These are phyloP conservation scores for Groenewaldozyma tartarivorans DNA, from an alignment of 805 yeast genomes.

Conservation along the genomic window DNA sequence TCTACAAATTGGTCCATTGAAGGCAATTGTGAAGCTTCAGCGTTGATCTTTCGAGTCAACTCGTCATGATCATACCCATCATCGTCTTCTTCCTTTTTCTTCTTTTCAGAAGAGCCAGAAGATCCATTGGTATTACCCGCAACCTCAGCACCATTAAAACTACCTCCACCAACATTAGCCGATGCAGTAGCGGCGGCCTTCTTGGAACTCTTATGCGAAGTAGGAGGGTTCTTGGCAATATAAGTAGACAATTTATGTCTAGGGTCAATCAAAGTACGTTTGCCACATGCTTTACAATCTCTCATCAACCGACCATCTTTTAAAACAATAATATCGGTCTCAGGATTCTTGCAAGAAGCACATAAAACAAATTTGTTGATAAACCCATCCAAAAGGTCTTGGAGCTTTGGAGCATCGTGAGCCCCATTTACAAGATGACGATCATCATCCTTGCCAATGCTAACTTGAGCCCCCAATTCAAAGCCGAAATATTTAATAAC, in stretches of 20 bases:
- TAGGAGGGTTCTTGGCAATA: constrained; percentile 80
- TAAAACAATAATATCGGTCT: constrained; percentile 79
- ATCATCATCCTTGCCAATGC: constrained; percentile 63
- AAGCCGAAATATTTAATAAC: constrained; percentile 91
- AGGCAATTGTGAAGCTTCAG: constrained; percentile 67
- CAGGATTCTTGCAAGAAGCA: constrained; percentile 94
- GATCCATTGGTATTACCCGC: constrained; percentile 22
- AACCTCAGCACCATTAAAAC: constrained; percentile 24
- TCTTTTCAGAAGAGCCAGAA: constrained; percentile 60
- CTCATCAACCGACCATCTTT: constrained; percentile 67
- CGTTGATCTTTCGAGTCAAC: constrained; percentile 67
- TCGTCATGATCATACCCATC: constrained; percentile 58
- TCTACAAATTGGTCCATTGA: constrained; percentile 38
- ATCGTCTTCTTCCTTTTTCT: constrained; percentile 23
- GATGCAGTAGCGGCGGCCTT: constrained; percentile 59
- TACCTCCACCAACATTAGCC: constrained; percentile 83
- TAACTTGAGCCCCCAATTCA: constrained; percentile 95
- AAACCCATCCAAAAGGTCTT: constrained; percentile 90
- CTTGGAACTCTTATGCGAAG: constrained; percentile 36
- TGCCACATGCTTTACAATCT: constrained; percentile 98
- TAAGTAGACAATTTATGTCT: constrained; percentile 80
- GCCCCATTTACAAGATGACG: constrained; percentile 91
- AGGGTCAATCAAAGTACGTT: constrained; percentile 71
- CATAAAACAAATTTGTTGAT: constrained; percentile 88
- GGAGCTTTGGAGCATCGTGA: constrained; percentile 82